Percentiles rank a stretch among this genome's conserved stretches.
These are phyloP conservation scores for Moniliophthora roreri DNA, from an alignment of 1,284 basidiomycete genomes.

Conservation along the genomic window DNA sequence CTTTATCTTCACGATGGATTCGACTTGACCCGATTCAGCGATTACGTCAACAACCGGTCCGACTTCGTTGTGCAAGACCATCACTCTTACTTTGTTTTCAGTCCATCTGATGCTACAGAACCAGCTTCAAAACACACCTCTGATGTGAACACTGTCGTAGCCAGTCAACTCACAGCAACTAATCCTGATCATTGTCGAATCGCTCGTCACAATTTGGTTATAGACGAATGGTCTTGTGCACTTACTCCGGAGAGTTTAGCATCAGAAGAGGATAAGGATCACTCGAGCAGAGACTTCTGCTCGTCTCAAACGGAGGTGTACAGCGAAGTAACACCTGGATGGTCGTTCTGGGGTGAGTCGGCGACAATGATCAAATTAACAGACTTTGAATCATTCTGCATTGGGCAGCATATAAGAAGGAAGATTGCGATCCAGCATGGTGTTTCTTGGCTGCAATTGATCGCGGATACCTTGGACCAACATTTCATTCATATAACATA, in stretches of 20 bases:
- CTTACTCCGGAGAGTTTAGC: constrained; percentile 57
- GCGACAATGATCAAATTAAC: neutral
- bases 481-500: constrained; percentile 55
- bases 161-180: constrained; percentile 31
- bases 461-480: constrained; percentile 46
- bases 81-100: constrained; percentile 76
- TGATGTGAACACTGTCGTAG: constrained; percentile 45
- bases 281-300: constrained; percentile 58
- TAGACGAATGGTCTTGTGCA: constrained; percentile 76
- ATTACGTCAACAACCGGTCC: constrained; percentile 50
- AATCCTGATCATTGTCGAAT: constrained; percentile 28
- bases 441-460: constrained; percentile 65
- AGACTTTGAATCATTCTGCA: constrained; percentile 5
- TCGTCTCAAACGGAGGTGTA: constrained; percentile 64
- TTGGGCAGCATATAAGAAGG: constrained; percentile 65
- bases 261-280: constrained; percentile 44
- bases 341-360: constrained; percentile 72
- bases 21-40: constrained; percentile 55
- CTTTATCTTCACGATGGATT: constrained; percentile 80
- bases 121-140: constrained; percentile 49
- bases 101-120: constrained; percentile 42
- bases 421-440: constrained; percentile 66
- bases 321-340: constrained; percentile 59
- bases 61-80: constrained; percentile 81
- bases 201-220: constrained; percentile 57